Evolutionary conservation across 2,329 filamentous ascomycete genomes (phyloP), one percentile per base, ranked within the genome.

Genomic region (Oidium heveae): DNA sequence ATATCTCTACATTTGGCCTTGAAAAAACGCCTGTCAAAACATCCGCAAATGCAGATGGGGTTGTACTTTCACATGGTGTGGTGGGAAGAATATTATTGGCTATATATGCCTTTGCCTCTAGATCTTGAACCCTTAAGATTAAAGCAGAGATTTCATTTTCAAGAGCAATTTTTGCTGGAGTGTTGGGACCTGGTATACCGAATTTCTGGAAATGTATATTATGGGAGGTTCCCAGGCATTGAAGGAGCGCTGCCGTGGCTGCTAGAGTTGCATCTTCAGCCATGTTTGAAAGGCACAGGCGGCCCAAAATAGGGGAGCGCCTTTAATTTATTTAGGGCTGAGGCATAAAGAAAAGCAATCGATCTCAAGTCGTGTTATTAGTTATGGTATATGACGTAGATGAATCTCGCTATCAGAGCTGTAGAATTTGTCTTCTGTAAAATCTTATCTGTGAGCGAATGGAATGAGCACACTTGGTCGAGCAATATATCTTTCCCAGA

Each of bases 131-230:
- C 60, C 91, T 76, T 58, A 80, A 71, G 57, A 82, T 77, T 59
- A 96, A 76, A 55, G 84, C 82, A 53, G 82, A 77, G 56, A 98
- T 76, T 69, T 96, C 89, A 57, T 75, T 74, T 69, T 96, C 87
- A 57, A 96, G 77, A 34, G 75, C 75, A 60, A 76, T 74, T 70
- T 96, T 96, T 60, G 82, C 82, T 37, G 77, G 69, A 47, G 77
- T 82, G 56, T 86, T 76, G 56, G 77, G 74, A 56, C 91, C 91
- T 15, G 89, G 88, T 24, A 96, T 74, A 58, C 74, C 75, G 64
- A 89, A 73, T 60, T 56, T 59, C 47, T 59, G 59, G 39, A 54
- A 58, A 44, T 56, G 56, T 43, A 60, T 55, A 24, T 56, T 51
- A n/a, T 58, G 54, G 13, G 57, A 22, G 34, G 58, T 65, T 56